These are phyloP conservation scores for Metschnikowia aberdeeniae DNA, from an alignment of 805 yeast genomes.

Conservation along the genomic window DNA sequence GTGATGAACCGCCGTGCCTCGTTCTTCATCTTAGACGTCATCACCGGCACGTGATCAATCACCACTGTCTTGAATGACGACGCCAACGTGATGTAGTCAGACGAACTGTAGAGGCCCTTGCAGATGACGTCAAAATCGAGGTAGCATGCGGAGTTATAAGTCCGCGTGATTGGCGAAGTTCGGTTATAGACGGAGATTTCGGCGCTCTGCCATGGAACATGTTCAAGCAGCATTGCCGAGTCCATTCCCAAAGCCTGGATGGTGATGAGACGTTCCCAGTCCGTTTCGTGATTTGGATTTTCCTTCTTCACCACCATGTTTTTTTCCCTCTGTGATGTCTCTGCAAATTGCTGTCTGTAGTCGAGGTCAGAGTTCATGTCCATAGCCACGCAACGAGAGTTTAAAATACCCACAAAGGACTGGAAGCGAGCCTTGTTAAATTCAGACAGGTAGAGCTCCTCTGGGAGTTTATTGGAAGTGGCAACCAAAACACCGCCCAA, in stretches of 20 bases:
- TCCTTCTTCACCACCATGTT: slow-evolving; percentile 30
- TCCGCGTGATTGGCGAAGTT: slow-evolving; percentile 42
- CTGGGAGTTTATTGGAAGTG: slow-evolving; percentile 69
- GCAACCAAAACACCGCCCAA: slow-evolving; percentile 74
- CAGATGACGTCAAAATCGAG: slow-evolving; percentile 55
- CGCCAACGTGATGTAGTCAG: slow-evolving; percentile 67
- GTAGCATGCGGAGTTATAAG: slow-evolving; percentile 37
- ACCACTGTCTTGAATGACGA: slow-evolving; percentile 55
- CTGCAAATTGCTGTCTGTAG: slow-evolving; percentile 42
- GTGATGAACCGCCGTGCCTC: slow-evolving; percentile 69
- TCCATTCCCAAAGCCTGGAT: slow-evolving; percentile 15
- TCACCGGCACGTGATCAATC: slow-evolving; percentile 56
- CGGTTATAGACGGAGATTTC: slow-evolving; percentile 56
- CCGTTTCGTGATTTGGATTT: slow-evolving; percentile 20
- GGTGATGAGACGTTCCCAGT: slow-evolving; percentile 35
- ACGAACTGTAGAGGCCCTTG: slow-evolving; percentile 54
- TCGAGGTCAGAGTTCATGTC: slow-evolving; percentile 61
- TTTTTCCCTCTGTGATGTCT: slow-evolving; percentile 18
- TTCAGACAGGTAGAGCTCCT: slow-evolving; percentile 63
- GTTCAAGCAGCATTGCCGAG: slow-evolving; percentile 6
- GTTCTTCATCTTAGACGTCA: slow-evolving; percentile 54
- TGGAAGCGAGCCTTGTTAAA: slow-evolving; percentile 57
- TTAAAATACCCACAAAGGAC: slow-evolving; percentile 52
- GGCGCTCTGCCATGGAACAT: slow-evolving; percentile 20
- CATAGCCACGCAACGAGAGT: slow-evolving; percentile 53